Evolutionary conservation across 805 yeast species (phyloP), one percentile per base, ranked within the genome.

Genomic region (Barnettozyma californica): DNA sequence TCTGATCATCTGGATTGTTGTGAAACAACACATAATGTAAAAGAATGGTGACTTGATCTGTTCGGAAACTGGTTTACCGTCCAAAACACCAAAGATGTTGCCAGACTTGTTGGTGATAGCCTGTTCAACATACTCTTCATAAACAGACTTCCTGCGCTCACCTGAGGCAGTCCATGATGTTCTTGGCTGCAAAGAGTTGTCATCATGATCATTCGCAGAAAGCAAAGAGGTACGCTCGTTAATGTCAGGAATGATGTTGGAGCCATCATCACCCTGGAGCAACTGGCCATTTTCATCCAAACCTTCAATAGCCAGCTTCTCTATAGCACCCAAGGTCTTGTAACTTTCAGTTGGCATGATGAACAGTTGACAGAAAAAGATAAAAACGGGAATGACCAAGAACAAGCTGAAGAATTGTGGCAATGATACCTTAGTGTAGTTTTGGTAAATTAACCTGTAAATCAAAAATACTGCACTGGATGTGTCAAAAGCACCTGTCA

Each of bases 401-500:
- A 87, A 91, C 51, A 64, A 59, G 13, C 74, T 65, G 70, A 92
- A 92, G 65, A 91, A 91, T 36, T 63, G 69, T 19, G 71, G 62
- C 10, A 89, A 60, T 0, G 80, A 58, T 21, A 84, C 56, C 23
- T 46, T 48, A 11, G 37, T 16, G 29, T 60, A 42, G 9, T 56
- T 51, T 53, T 78, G 81, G 65, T 86, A 90, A 11, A 77, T 59
- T 16, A 89, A 51, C 57, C 96, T 71, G 69, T 90, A 92, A 10
- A 78, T 57, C 56, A 89, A 71, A 61, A 91, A 91, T 42, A 91
- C 75, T 0, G 96, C 97, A n/a, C 95, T 81, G 1, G 96, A 87
- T 0, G 96, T 76, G 65, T 92, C 97, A 62, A 91, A 90, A 0
- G 96, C 90, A n/a, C 97, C 97, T 0, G 97, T 88, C 44, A 91